Base-by-base conservation (phyloP, 2,329 filamentous ascomycete genomes). In the Aspergillus proliferans region DNA sequence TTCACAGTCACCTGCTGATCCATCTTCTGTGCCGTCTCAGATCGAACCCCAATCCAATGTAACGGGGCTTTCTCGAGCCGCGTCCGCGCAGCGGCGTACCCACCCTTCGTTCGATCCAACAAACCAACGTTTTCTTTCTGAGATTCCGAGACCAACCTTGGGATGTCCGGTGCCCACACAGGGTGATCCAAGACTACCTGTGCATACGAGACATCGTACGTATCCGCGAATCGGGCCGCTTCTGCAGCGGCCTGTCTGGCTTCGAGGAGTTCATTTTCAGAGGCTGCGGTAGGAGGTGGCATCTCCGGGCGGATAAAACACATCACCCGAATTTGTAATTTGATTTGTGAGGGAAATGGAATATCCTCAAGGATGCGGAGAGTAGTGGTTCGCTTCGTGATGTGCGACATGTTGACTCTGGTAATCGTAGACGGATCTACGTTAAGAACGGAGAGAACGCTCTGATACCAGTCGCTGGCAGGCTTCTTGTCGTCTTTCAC, bases 301-400 rank as follows among this genome's bases (percentile, higher is more conserved):
- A 47, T 19, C 12, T 51, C 47, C 8, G 54, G 51, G 8, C 78
- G 78, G 2, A 87, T 60, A 33, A 79, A 83, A 0, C 80, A 83
- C 79, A 87, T 81, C 3, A 85, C 60, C 1, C 82, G 63, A 4
- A 85, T 60, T 24, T 79, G 74, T 2, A 87, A 59, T 33, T 78
- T 74, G 4, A 86, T 59, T 28, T 78, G 74, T 3, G 19, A 45
- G 15, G 54, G 55, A 12, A 55, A 30, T 7, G 48, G 55, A 4
- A 58, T 40, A 0, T 67, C 62, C 12, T 66, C 61, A 2, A 68
- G 42, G 3, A 67, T 49, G 7, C 63, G 63, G 19, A 70, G 39
- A 15, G 52, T 52, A 0, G 81, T 75, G 0, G 68, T 63, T n/a
- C 79, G 76, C n/a, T 67, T 67, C 21, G 78, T 79, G 45, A 73